Base-by-base conservation (phyloP, 2,329 filamentous ascomycete genomes). In the Diaporthe sp. region DNA sequence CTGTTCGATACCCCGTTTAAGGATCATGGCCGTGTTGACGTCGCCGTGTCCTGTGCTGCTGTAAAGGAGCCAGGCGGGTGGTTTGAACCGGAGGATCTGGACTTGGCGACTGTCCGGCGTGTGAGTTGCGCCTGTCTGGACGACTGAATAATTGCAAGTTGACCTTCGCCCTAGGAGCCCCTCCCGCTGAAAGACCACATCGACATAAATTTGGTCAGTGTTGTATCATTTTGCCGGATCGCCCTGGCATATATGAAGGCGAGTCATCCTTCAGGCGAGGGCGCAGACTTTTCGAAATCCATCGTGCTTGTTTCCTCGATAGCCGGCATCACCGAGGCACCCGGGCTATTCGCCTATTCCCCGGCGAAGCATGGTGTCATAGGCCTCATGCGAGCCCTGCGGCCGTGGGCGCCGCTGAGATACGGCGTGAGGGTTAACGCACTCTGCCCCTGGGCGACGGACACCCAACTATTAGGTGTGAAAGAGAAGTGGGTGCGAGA, bases 301-400 rank as follows among this genome's bases (percentile, higher is more conserved):
- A 78, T 81, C 58, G 78, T 79, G 15, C 76, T 81, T 4, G 73
- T 79, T 8, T 78, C 79, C 15, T 88, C 84, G 9, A 82, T 85
- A 1, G 86, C 86, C 0, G 87, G 86, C 3, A 87, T 89, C 76
- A 85, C 85, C 22, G 85, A 87, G 50, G 83, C 84, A 6, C 86
- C 87, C 0, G 86, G 85, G 0, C 78, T 88, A 1, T 84, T 85
- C 66, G 81, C 87, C 32, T 88, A 89, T 76, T 83, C 84, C 4
- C 81, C 86, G 0, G 81, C 83, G 8, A 88, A 89, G 76, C 87
- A 89, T 75, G 87, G 85, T n/a, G 83, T 89, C 0, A 81, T 87
- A 37, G 87, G 87, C 0, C 79, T 88, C 9, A 86, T 88, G 83
- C 82, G 87, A 30, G 83, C 84, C 25, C 79, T 89, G 37, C 81